Evolutionary conservation across 176 grass and related monocot genomes (phyloP).

Genomic region (Musa troglodytarum): DNA sequence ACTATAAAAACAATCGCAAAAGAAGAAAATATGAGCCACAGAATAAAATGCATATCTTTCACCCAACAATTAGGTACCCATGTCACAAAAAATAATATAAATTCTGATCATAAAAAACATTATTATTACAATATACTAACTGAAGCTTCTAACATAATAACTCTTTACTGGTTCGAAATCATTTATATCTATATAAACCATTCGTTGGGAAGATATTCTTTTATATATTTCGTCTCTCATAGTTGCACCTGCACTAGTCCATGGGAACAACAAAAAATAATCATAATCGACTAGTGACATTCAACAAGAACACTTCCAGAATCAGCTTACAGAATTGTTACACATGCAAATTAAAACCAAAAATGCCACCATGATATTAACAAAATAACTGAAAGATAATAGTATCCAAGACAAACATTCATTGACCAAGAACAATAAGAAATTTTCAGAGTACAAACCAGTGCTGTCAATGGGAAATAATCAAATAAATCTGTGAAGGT

Average conservation of each 20-base stretch:
- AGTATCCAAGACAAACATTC: background rate
- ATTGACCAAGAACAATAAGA: background rate
- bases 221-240: background rate
- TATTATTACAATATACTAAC: background rate
- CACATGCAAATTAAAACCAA: background rate
- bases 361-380: background rate
- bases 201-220: background rate
- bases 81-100: conserved; percentile 9
- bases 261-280: background rate
- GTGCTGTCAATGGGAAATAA: conserved; percentile 57
- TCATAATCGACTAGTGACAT: background rate
- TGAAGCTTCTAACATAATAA: background rate
- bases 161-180: too few species aligned
- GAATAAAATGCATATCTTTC: background rate
- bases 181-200: too few species aligned
- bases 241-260: background rate
- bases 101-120: too few species aligned
- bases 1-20: background rate
- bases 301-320: background rate
- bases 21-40: background rate
- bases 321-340: background rate
- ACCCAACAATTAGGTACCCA: background rate
- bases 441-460: conserved; percentile 20
- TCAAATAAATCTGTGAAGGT: conserved; percentile 61
- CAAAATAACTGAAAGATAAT: background rate